phyloP scores from a whole-genome alignment of 441 rosid species.

The Raphanus hybrid region DNA sequence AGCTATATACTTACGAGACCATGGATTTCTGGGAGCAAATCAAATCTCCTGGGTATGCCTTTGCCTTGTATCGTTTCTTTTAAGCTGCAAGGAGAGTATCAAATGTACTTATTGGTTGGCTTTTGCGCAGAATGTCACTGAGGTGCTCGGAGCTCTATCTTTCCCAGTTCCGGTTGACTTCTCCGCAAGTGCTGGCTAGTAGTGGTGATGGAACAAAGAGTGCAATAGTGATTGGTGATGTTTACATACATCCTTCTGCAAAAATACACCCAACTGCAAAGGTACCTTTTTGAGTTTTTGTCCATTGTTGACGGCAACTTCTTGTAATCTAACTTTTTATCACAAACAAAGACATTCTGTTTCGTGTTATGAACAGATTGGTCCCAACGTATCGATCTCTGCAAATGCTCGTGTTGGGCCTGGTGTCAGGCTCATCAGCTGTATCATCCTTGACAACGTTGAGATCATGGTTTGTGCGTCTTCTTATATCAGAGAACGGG shows the following conservation, averaged over 20 bases:
- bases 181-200: slow-evolving; percentile 78
- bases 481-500: background rate
- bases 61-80: slow-evolving; percentile 10
- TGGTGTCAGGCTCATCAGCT: slow-evolving; percentile 88
- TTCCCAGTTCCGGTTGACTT: slow-evolving; percentile 69
- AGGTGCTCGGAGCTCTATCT: slow-evolving; percentile 88
- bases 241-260: slow-evolving; percentile 93
- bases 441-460: slow-evolving; percentile 86
- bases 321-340: background rate
- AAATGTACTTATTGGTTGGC: slow-evolving; percentile 16
- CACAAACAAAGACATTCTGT: slow-evolving; percentile 21
- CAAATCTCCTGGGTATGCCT: slow-evolving; percentile 85
- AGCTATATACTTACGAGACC: slow-evolving; percentile 83
- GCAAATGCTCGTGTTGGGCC: slow-evolving; percentile 97
- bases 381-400: slow-evolving; percentile 89
- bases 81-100: background rate
- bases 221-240: slow-evolving; percentile 80
- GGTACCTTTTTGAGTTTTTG: slow-evolving; percentile 55
- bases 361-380: slow-evolving; percentile 59
- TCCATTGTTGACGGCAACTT: slow-evolving; percentile 11
- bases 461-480: slow-evolving; percentile 84
- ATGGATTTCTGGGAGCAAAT: slow-evolving; percentile 97
- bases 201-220: slow-evolving; percentile 69
- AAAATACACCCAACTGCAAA: slow-evolving; percentile 95
- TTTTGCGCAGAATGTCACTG: slow-evolving; percentile 74